Evolutionary conservation across 176 grass and related monocot species (phyloP), one percentile per base, ranked within the genome.

Genomic region (Triticum dicoccoides): DNA sequence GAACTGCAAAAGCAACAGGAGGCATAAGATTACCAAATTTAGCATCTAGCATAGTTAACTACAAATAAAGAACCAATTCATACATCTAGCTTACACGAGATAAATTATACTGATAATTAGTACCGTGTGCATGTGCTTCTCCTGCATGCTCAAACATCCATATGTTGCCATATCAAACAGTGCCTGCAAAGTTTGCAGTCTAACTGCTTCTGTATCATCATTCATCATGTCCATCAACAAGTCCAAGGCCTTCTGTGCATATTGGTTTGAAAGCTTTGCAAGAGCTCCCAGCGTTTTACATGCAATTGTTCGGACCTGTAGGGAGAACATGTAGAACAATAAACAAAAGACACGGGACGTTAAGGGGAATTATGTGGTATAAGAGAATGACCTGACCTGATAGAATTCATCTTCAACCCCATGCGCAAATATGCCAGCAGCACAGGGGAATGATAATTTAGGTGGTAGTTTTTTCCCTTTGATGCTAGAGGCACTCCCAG

Each of bases 211-310:
- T 33, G 63, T 77, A 86, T 98, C 93, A 89, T 98, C 96, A 85
- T 98, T 98, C 86, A 94, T 85, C 91, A 95, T 84, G 69, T 92
- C 96, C 96, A 98, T 95, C 87, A 98, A 92, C 49, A 95, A 86
- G 34, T 95, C 91, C 84, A 90, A 86, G 33, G 96, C 86, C 54
- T 91, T 85, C 61, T 92, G 69, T 70, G 96, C 74, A 86, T 92
- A 98, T 37, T 92, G 85, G 66, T 71, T 63, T 82, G 91, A 95
- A 66, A 87, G 86, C 73, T 86, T 87, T 69, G 91, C 54, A 70
- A 95, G 86, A 45, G 82, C 87, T 62, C 93, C 96, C 84, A 98
- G 61, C 25, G 96, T 92, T 89, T 84, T 91, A 89, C 90, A 94
- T 33, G 91, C 88, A 86, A 44, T 79, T 79, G 30, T 56, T 49